Evolutionary conservation across 164 flowering plant species (phyloP), one percentile per base, ranked within the genome.

Genomic region (Liquidambar formosana): DNA sequence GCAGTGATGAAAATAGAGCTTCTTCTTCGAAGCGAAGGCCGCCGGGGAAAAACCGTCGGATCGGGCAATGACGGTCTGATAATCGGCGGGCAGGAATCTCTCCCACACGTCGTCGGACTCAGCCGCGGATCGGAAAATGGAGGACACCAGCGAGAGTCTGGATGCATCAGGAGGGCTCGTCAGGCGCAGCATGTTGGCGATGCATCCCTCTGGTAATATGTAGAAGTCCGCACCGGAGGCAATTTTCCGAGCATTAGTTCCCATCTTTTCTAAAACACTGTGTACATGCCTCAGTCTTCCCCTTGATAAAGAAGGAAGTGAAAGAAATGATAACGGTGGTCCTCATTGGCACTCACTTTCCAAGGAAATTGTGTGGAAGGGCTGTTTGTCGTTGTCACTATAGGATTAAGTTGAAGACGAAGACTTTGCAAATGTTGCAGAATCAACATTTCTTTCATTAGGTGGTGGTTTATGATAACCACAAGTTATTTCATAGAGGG

Each of bases 51-150:
- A 23, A 22, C 25, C 57, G 33, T 18, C 41, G 5, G 81, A 57
- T 14, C 65, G 46, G n/a, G 80, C 28, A 19, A 83, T 22, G 21
- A 81, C 33, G 4, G 78, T 22, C 15, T 16, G 46, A 23, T 58
- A 67, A 44, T 85, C 82, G 4, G 70, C 46, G 22, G 85, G 89
- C 48, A 85, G 60, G 54, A 85, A 83, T 63, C 64, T 64, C 46
- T 76, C 80, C 89, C 89, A 85, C 1, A 83, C 77, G 60, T 65
- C 63, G 71, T 85, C 82, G 21, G 84, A 85, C 0, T 72, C 69
- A 27, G 72, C 72, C 8, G 75, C 79, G 8, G 66, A 63, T 22
- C 46, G 46, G 65, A 83, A 81, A 3, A 15, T 44, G 14, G 77
- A 16, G 1, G 77, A 77, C 3, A 81, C 82, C 21, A 38, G 9